Conservation (phyloP, 345 rosid genomes). For the Turnera subulata region DNA sequence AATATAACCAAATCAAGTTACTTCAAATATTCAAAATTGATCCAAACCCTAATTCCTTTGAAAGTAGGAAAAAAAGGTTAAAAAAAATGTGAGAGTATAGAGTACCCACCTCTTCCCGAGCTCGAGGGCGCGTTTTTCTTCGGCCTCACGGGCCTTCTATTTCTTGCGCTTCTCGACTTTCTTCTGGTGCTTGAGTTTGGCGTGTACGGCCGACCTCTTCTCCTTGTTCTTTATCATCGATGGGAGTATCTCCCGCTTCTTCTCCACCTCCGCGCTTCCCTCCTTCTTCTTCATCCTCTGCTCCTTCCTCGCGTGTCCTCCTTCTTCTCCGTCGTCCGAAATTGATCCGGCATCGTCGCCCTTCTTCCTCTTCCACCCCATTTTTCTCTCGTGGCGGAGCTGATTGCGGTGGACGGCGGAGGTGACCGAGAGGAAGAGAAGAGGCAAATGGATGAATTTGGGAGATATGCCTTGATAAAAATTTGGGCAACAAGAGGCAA, state of each 20-base stretch:
- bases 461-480: too few species aligned
- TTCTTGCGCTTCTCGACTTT: slow-evolving; percentile 87
- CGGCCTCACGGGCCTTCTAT: slow-evolving; percentile 69
- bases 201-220: slow-evolving; percentile 72
- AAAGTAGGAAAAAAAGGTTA: neutral
- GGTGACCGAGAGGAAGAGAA: too few species aligned
- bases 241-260: slow-evolving; percentile 54
- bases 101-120: slow-evolving; percentile 90
- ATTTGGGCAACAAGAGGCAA: too few species aligned
- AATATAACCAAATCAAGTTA: neutral
- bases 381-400: too few species aligned
- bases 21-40: slow-evolving; percentile 1
- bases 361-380: slow-evolving; percentile 10
- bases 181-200: slow-evolving; percentile 77
- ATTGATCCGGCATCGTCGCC: neutral
- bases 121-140: slow-evolving; percentile 72
- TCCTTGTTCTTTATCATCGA: slow-evolving; percentile 92
- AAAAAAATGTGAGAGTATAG: neutral
- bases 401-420: too few species aligned
- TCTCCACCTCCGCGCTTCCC: slow-evolving; percentile 5
- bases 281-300: slow-evolving; percentile 26
- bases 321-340: slow-evolving; percentile 2
- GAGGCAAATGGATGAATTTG: too few species aligned
- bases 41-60: neutral
- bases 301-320: neutral